Evolutionary conservation across 176 grass and related monocot genomes (phyloP), one percentile per base, ranked within the genome.

Genomic region (Tillandsia leiboldiana): DNA sequence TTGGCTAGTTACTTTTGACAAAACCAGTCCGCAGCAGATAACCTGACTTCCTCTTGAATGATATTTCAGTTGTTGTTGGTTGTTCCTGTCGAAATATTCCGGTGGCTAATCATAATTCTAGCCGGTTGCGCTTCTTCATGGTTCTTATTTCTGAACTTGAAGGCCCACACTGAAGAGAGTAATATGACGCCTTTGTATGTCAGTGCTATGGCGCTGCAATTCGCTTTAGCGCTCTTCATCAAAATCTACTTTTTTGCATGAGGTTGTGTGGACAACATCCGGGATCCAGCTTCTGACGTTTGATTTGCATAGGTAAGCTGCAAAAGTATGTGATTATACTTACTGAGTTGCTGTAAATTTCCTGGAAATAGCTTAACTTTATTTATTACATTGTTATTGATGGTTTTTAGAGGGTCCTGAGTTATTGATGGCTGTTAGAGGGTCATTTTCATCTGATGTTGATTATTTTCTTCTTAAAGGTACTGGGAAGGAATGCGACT

Each of bases 211-310:
- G 53, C 81, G 51, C 67, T 97, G 80, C 94, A 97, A 73, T 82
- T 97, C 83, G 75, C 77, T 77, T 77, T 97, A 62, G 81, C 94
- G 64, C 68, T 97, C 75, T 90, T 97, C 77, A 90, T 97, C 76
- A 97, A 97, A 83, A 81, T 90, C 79, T 90, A 87, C 84, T 97
- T 97, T 81, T 97, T 97, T 71, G 79, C 84, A 56, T 93, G 65
- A 92, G 81, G 74, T 74, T 75, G 63, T 53, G 57, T 71, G 53
- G 15, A 20, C 2, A 59, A 61, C 22, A 14, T 61, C 56, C 2
- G 8, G 22, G 56, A 61, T 61, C 2, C 56, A 61, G 56, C 56
- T 61, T 61, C 56, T 23, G 56, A 61, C 22, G 14, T 61, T 15
- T 18, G 22, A 9, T 9, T 42, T 61, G 22, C 22, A 61, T 61